Evolutionary conservation across 805 yeast species (phyloP), one percentile per base, ranked within the genome.

Genomic region (Kregervanrija fluxuum): DNA sequence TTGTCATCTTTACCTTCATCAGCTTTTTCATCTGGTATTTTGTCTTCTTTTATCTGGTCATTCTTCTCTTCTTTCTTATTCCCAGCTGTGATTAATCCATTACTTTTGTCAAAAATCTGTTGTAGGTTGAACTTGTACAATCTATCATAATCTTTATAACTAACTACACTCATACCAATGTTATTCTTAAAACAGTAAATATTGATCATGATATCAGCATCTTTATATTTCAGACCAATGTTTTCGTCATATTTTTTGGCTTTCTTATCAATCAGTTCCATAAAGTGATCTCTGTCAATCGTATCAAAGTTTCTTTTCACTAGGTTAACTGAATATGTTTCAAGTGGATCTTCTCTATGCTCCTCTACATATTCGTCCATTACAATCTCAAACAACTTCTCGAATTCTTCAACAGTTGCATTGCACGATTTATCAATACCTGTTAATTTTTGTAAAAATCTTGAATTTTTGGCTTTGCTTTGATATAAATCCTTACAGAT

Each of bases 151-250:
- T 77, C 75, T 2, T 40, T 35, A 15, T 54, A 56, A 44, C 77
- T 74, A 2, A 87, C 88, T 5, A 89, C 91, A 51, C 93, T 73
- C 77, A 87, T 80, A 6, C 99, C 99, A 32, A 93, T 74, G 49
- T 85, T 85, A 50, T 79, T 84, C 67, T 90, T 91, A 66, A 82
- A 91, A 59, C 96, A 85, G 61, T 88, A 96, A 3, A 93, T 84
- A 42, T 91, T 59, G 40, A 93, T 76, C 53, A 93, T 67, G 57
- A 82, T 80, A 48, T 90, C 95, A 56, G 77, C 87, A 11, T 78
- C 65, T 55, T 86, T 85, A 61, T 93, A 72, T 59, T 89, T 95
- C 12, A 93, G 95, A 14, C 42, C 38, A n/a, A 41, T 12, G 17
- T 6, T n/a, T 1, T 30, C 38, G 33, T 65, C 68, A 60, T 88